Conservation (phyloP, 768 basidiomycete genomes). For the Pisolithus sp. region DNA sequence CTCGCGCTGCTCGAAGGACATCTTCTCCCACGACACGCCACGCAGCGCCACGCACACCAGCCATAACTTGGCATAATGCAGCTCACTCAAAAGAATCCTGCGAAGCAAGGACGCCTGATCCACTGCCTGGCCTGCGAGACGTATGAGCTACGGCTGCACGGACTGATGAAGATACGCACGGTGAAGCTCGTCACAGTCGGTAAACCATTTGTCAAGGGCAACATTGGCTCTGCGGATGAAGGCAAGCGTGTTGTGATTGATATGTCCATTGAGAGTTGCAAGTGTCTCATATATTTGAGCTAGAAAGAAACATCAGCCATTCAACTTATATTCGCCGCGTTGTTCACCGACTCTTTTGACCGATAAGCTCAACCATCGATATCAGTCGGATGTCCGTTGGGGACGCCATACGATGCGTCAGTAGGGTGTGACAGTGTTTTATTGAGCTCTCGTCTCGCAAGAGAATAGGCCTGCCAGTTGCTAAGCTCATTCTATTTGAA, state of each 20-base stretch:
- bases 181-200: conserved; percentile 82
- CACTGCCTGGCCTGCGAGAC: conserved; percentile 57
- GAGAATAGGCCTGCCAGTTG: conserved; percentile 86
- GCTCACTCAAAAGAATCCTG: conserved; percentile 81
- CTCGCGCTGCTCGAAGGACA: conserved; percentile 92
- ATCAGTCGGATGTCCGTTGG: conserved; percentile 86
- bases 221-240: conserved; percentile 84
- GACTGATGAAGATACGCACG: conserved; percentile 39
- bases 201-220: conserved; percentile 88
- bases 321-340: background rate
- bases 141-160: background rate
- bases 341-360: conserved; percentile 69
- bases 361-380: conserved; percentile 83
- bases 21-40: conserved; percentile 92
- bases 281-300: conserved; percentile 93
- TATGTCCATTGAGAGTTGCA: conserved; percentile 77
- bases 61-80: conserved; percentile 94
- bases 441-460: conserved; percentile 86
- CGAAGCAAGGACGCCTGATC: conserved; percentile 81
- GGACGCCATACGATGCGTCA: conserved; percentile 81
- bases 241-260: conserved; percentile 77
- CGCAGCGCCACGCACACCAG: conserved; percentile 88
- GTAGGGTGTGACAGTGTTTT: conserved; percentile 72
- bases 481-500: conserved; percentile 71
- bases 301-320: conserved; percentile 24